phyloP scores from a whole-genome alignment of 2,329 filamentous ascomycete species.

The Didymosphaeria variabile region DNA sequence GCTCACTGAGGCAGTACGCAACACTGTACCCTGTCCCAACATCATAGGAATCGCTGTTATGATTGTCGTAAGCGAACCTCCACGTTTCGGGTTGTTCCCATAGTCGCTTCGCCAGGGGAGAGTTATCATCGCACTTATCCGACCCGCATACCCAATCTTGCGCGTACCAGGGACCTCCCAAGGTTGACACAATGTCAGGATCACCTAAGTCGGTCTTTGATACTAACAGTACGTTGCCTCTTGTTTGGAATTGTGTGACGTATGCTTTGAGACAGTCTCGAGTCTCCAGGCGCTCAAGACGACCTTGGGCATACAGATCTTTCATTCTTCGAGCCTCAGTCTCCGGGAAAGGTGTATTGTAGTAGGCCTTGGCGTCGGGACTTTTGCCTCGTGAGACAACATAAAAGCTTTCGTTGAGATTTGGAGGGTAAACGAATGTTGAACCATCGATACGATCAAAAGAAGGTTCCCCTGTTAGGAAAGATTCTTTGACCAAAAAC shows the following conservation, averaged over 20 bases:
- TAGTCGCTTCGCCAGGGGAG: background rate
- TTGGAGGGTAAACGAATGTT: no score
- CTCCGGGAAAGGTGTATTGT: background rate
- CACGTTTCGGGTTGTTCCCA: background rate
- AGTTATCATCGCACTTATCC: background rate
- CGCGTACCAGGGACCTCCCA: background rate
- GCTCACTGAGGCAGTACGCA: background rate
- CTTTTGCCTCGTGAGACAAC: no score
- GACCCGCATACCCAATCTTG: background rate
- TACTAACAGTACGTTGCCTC: background rate
- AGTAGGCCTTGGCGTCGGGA: no score
- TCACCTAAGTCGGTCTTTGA: background rate
- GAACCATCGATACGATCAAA: no score
- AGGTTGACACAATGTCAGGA: background rate
- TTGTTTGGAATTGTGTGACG: conserved; percentile 7
- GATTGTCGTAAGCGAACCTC: background rate
- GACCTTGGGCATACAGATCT: background rate
- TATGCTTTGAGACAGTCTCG: conserved; percentile 7
- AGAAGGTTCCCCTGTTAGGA: background rate
- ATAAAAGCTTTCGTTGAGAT: no score
- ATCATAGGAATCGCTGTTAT: background rate
- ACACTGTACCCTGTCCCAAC: background rate
- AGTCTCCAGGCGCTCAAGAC: conserved; percentile 4
- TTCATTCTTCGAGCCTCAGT: background rate
- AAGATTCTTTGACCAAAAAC: background rate